Base-by-base conservation (phyloP, 2,329 filamentous ascomycete genomes). In the Colletotrichum gigasporum region DNA sequence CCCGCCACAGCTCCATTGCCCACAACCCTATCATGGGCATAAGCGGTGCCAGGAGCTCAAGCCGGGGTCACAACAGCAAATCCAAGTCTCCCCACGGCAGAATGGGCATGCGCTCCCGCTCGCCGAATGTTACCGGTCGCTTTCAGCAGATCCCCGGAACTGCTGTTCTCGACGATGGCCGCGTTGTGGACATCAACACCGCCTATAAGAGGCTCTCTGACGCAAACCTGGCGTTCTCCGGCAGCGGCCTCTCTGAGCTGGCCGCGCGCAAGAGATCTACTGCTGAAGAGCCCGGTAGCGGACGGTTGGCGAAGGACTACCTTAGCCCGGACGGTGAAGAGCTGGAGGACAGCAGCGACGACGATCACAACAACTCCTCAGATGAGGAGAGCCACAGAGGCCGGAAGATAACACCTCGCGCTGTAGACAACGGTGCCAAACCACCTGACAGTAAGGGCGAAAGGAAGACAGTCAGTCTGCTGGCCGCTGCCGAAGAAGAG, bases 401-500 rank as follows among this genome's bases (percentile, higher is more conserved):
- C 18, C 83, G 88, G 69, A 89, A 86, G 75, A 82, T 83, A 67
- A 80, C 79, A 18, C 84, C 82, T 22, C 78, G 84, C 61, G 79
- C 77, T 5, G 73, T 80, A 52, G 82, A 84, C 41, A 78, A 75
- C 11, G 77, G 75, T 52, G 76, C 76, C 30, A 75, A 78, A 60
- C 69, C 71, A 42, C 72, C 76, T 18, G 73, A 77, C 37, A 78
- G 22, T n/a, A 78, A 76, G 22, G 67, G 76, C 68, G 72, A 76
- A 67, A 77, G 78, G 63, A 82, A 81, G 69, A 80, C 84, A 1
- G 79, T 83, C 72, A 93, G 89, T 71, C 75, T 94, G 59, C 79
- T 94, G 55, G 91, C 90, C 37, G 91, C 91, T 6, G 90, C 90
- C 1, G 90, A 95, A 73, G 90, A 93, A 82, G 92, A 95, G 74